Evolutionary conservation across 129 eudicot genomes (phyloP).

Genomic region (Flaveria sonorensis): DNA sequence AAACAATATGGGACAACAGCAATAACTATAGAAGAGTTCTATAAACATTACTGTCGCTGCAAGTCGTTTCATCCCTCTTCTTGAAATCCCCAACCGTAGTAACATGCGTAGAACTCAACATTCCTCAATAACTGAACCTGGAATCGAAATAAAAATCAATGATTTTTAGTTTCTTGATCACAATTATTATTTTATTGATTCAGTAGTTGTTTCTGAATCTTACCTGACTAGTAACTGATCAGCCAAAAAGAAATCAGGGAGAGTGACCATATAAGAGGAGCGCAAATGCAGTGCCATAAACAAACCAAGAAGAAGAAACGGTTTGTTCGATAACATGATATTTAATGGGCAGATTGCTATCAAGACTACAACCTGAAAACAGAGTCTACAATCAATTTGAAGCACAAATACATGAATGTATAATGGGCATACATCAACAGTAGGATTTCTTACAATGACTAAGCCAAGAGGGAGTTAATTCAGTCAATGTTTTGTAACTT

Average conservation of each 20-base stretch:
- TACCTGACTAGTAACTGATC: slow-evolving; percentile 93
- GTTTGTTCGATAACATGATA: slow-evolving; percentile 61
- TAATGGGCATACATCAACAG: neutral
- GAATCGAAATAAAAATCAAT: neutral
- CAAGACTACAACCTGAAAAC: slow-evolving; percentile 51
- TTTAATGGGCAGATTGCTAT: slow-evolving; percentile 68
- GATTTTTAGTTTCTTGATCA: slow-evolving; percentile 4
- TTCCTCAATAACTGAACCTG: slow-evolving; percentile 68
- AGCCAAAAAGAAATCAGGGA: slow-evolving; percentile 74
- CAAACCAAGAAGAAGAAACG: slow-evolving; percentile 59
- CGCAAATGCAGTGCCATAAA: slow-evolving; percentile 66
- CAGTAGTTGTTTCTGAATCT: neutral
- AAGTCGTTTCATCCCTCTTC: slow-evolving; percentile 43
- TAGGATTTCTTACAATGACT: slow-evolving; percentile 44
- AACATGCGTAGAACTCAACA: slow-evolving; percentile 65
- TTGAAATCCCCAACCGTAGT: slow-evolving; percentile 71
- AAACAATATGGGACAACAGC: slow-evolving; percentile 68
- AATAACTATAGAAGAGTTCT: slow-evolving; percentile 37
- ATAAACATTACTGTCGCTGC: slow-evolving; percentile 30
- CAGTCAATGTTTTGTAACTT: slow-evolving; percentile 39
- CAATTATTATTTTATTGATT: neutral
- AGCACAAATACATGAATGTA: neutral
- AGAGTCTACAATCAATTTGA: neutral
- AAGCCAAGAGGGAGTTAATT: slow-evolving; percentile 59
- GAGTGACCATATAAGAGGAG: slow-evolving; percentile 74